Evolutionary conservation across 208 protist species (phyloP).

Genomic region (Crithidia expoeki): DNA sequence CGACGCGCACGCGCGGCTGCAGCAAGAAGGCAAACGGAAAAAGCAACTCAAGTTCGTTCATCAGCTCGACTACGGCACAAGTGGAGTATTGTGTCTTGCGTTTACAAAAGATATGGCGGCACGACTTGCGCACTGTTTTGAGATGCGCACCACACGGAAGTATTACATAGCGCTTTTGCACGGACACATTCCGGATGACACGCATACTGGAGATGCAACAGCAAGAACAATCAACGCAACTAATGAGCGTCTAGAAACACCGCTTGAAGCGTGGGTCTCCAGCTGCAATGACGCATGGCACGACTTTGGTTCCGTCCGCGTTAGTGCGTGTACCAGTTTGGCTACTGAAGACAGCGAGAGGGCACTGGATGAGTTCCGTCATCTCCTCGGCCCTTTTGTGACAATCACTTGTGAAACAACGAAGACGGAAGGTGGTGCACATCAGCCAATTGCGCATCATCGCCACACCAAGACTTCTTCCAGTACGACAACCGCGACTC

Average conservation of each 20-base stretch:
- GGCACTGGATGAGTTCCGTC: conserved; percentile 1
- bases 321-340: not conserved
- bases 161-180: conserved; percentile 80
- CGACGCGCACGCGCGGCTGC: conserved; percentile 29
- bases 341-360: not conserved
- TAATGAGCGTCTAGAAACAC: not conserved
- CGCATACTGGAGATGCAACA: not conserved
- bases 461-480: not conserved
- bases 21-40: conserved; percentile 34
- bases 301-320: conserved; percentile 5
- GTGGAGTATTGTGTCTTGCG: conserved; percentile 88
- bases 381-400: conserved; percentile 11
- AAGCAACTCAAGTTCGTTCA: conserved; percentile 91
- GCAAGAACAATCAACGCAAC: not conserved
- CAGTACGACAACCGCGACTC: not conserved
- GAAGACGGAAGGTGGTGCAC: not conserved
- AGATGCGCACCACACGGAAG: conserved; percentile 83
- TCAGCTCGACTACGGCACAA: conserved; percentile 91
- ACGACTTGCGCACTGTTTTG: conserved; percentile 81
- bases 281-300: conserved; percentile 15
- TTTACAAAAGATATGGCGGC: conserved; percentile 84
- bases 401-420: not conserved
- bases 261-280: conserved; percentile 10
- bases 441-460: not conserved
- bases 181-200: conserved; percentile 54